Evolutionary conservation across 805 yeast species (phyloP), one percentile per base, ranked within the genome.

Genomic region (Myxozyma vanderwaltii): DNA sequence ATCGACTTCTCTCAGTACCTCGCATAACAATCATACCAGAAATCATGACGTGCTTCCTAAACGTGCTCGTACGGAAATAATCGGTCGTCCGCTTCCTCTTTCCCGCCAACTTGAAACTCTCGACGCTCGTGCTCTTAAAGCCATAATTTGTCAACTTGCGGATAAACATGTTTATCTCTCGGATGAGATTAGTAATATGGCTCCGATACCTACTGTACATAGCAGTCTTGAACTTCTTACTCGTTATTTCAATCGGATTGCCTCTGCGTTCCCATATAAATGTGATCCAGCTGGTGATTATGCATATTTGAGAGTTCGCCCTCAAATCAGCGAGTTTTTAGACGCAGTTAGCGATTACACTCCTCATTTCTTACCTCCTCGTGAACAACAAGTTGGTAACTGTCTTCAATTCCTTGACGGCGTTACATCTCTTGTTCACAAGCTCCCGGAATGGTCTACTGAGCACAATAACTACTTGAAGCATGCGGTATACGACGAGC

Each of bases 251-350:
- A 69, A 68, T 3, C 61, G 57, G 6, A 81, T 88, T 27, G 67
- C 74, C 21, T 70, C 71, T 8, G 78, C 80, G 59, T 72, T 90
- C 64, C 96, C 96, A 0, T 89, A 87, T 71, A 85, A 85, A 64
- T 89, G 89, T 63, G 91, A 88, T 66, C 77, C 80, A 8, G 77
- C 81, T 38, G 82, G 87, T 48, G 96, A 89, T 71, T 89, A 89
- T 69, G 83, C 91, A 3, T 89, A 83, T 70, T 73, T 87, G 58
- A 78, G 96, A 57, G 88, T 90, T 38, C 84, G 87, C 68, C 82
- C 86, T 5, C 73, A 77, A 58, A 79, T 88, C 62, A 81, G 81
- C 59, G 94, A 87, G 65, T 88, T 89, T 66, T 79, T 88, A 60
- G 77, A 79, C 62, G 83, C 89, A 23, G 75, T 90, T 54, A 82